Evolutionary conservation across 192 early-diverging fungal genomes (phyloP), one percentile per base, ranked within the genome.

Genomic region (Backusella macrospora): DNA sequence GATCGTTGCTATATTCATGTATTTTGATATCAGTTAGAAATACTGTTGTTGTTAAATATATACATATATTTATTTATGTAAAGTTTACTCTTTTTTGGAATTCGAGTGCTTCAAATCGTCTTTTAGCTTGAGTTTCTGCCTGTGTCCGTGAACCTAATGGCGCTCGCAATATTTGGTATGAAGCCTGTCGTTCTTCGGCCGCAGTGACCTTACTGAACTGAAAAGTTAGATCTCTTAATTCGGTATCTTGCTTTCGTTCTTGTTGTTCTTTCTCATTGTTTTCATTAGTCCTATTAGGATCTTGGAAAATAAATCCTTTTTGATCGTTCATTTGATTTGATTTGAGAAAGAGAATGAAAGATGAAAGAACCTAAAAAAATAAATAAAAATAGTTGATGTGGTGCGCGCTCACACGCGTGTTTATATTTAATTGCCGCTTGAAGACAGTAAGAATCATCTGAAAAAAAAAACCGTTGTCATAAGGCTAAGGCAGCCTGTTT

Each of bases 181-280:
- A 43, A 4, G 23, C 23, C n/a, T 29, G 14, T 45, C 71, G 55
- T 15, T 78, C 39, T 71, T 67, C 80, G 45, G 62, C 74, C 59
- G 43, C 78, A 73, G 63, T 75, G 62, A 18, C 67, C 62, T 68
- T 44, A 65, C 40, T 38, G 68, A 38, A 62, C 52, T 47, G 44
- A 12, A 37, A 55, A 0, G 48, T 43, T 14, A 45, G 47, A 21
- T 74, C 65, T 42, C 49, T 45, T 46, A 78, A 70, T 34, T 79
- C 68, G 37, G 67, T 62, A 38, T 74, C 75, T 9, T 68, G 16
- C 29, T 74, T 59, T 3, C 68, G 72, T 34, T 69, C 73, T 7
- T 72, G 75, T 0, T 76, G 62, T 16, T 70, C 78, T 5, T 75
- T 48, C 5, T 80, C 80, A 12, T 80, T 75, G 34, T 21, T 15